Evolutionary conservation across 129 eudicot genomes (phyloP), one percentile per base, ranked within the genome.

Genomic region (Scalesia atractyloides): DNA sequence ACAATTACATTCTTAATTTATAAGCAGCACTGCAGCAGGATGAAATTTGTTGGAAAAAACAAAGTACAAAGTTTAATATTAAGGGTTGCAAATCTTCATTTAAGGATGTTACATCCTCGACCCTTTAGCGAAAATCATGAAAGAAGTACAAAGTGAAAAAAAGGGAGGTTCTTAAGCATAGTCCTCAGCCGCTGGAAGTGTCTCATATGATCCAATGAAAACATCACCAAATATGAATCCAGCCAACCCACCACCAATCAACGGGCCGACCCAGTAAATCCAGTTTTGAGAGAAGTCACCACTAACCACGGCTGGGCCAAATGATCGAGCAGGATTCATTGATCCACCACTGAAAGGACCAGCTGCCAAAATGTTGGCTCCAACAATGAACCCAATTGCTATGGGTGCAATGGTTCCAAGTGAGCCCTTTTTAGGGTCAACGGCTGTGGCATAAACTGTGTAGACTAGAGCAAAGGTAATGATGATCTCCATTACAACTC

Each of bases 181-280:
- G 52, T 75, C 79, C 34, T 67, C 79, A 14, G 82, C 59, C 18
- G 64, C 43, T 60, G 84, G 87, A 71, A 79, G 76, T 44, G 87
- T 24, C 18, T 60, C 87, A 60, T 83, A 79, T 33, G 84, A 79
- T 72, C 82, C 88, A 69, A 86, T 82, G 61, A 86, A 82, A 68
- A 86, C 76, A 60, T 68, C 80, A 46, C 83, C 84, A 10, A 79
- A 84, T 44, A 81, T 65, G 13, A 87, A 41, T 1, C 90, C 95
- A 60, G 88, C 95, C 52, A 88, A 61, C 0, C 84, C 95, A 71
- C 88, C 95, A 24, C 95, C 90, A 6, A 88, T 78, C 56, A 88
- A 83, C 39, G 95, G 95, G 33, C 95, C 95, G 0, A 86, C 81
- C 91, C 91, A 86, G 79, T 89, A 89, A 49, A 89, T 80, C 91